Percentiles rank a stretch among this genome's conserved stretches.
Evolutionary conservation across 805 yeast species (phyloP).

Genomic region (Candida andamanensis): DNA sequence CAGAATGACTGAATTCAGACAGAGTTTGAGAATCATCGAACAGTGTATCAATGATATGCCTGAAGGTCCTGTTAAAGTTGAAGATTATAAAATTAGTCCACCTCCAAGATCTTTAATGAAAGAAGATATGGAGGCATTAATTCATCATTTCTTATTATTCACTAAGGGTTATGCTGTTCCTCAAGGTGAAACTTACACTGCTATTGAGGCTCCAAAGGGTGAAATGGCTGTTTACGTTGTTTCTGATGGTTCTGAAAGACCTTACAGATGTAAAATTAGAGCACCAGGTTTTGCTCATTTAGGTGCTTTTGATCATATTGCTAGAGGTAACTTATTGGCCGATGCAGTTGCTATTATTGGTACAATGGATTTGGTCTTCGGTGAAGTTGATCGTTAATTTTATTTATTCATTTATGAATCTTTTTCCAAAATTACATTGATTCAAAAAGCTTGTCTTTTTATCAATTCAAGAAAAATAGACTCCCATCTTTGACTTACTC

Average conservation of each 20-base stretch:
- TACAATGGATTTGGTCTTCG: slow-evolving; percentile 92
- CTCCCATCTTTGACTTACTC: too few species aligned
- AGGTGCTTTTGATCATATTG: slow-evolving; percentile 81
- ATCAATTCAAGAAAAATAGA: too few species aligned
- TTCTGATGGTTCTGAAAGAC: slow-evolving; percentile 85
- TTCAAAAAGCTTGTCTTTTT: too few species aligned
- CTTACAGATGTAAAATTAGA: slow-evolving; percentile 87
- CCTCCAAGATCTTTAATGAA: slow-evolving; percentile 82
- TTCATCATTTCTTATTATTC: slow-evolving; percentile 82
- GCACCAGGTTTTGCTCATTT: slow-evolving; percentile 93
- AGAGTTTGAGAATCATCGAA: slow-evolving; percentile 80
- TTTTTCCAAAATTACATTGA: too few species aligned
- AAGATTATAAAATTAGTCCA: slow-evolving; percentile 79
- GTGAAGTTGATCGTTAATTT: slow-evolving; percentile 82
- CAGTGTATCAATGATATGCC: slow-evolving; percentile 92
- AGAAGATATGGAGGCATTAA: slow-evolving; percentile 88
- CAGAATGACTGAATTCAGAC: slow-evolving; percentile 91
- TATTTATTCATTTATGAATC: neutral
- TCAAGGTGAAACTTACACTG: slow-evolving; percentile 86
- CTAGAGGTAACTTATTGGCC: slow-evolving; percentile 82
- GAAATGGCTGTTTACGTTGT: slow-evolving; percentile 90
- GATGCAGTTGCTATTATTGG: slow-evolving; percentile 93
- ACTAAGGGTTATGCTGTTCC: slow-evolving; percentile 89
- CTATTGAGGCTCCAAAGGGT: slow-evolving; percentile 92
- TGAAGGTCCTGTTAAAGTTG: slow-evolving; percentile 85